Base-by-base conservation (phyloP, 768 basidiomycete genomes). In the Calocybe cyanea region DNA sequence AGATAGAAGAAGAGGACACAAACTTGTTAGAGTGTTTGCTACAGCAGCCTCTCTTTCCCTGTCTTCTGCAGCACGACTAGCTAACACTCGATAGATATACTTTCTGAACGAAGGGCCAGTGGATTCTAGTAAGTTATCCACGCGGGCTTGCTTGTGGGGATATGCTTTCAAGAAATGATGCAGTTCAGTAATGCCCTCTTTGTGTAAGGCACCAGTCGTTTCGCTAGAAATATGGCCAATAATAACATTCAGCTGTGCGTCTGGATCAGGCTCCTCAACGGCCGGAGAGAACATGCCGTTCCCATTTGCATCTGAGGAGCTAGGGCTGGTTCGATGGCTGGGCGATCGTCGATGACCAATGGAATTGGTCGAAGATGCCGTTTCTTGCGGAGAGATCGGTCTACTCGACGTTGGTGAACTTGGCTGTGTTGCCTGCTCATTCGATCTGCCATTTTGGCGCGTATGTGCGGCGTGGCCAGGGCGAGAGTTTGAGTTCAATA, bases 141-240 rank as follows among this genome's bases (percentile, higher is more conserved):
- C 90, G 33, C 81, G 80, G 2, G 81, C 68, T 57, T 79, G 77
- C 60, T 91, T 92, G 56, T 91, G 82, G 0, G 92, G 93, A 59
- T 96, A 81, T 21, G 83, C 85, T 67, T 93, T 93, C 58, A 97
- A 66, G 72, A 93, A 97, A 28, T 92, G 85, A 62, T 97, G 92
- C 18, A 99, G 70, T 57, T 94, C 92, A 2, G 92, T 94, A 45
- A 98, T 93, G 3, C 92, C 91, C 63, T 95, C 91, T 64, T 92
- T 92, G 63, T 92, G 88, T 68, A 91, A 71, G 13, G 88, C 87
- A 13, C 87, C 89, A 3, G 90, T 89, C 18, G 89, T 88, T 67
- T 92, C 87, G 60, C 85, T 88, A 24, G 87, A 91, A 48, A 90
- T 90, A 59, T 92, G 87, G 33, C 82, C 83, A 57, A 92, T 88